phyloP scores from a whole-genome alignment of 345 rosid species.

The Arabidopsis thaliana region DNA sequence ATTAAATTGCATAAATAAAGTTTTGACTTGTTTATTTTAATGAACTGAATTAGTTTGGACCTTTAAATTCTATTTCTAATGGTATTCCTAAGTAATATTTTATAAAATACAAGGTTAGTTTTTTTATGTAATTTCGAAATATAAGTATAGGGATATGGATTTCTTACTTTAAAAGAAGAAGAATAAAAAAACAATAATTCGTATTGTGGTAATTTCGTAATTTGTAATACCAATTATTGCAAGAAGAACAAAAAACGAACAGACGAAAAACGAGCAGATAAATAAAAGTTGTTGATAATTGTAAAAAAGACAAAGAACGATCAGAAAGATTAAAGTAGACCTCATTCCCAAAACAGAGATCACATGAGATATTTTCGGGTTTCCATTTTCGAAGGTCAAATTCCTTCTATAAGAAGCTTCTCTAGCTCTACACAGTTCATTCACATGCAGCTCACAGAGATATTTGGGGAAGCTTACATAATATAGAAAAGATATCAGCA shows the following conservation, averaged over 20 bases:
- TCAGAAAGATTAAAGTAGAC: not conserved
- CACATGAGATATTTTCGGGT: slow-evolving; percentile 37
- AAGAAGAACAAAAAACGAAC: not conserved
- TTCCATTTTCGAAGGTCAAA: not conserved
- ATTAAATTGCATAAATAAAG: no score
- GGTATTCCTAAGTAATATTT: no score
- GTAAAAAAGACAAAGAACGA: slow-evolving; percentile 10
- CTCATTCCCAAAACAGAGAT: slow-evolving; percentile 28
- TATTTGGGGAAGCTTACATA: not conserved
- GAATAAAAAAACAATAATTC: no score
- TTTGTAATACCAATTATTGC: not conserved
- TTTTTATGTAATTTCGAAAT: no score
- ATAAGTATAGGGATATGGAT: no score
- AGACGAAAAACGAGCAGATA: not conserved
- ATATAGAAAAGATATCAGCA: no score
- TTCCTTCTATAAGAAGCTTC: slow-evolving; percentile 25
- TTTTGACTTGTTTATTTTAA: no score
- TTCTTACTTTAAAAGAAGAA: not conserved
- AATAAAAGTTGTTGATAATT: slow-evolving; percentile 11
- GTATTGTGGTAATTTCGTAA: not conserved
- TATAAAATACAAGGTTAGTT: no score
- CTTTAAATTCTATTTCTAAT: no score
- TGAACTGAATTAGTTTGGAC: no score
- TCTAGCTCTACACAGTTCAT: no score
- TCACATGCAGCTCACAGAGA: not conserved